phyloP scores from a whole-genome alignment of 768 basidiomycete genomes.

The Amanita pallidorosea region DNA sequence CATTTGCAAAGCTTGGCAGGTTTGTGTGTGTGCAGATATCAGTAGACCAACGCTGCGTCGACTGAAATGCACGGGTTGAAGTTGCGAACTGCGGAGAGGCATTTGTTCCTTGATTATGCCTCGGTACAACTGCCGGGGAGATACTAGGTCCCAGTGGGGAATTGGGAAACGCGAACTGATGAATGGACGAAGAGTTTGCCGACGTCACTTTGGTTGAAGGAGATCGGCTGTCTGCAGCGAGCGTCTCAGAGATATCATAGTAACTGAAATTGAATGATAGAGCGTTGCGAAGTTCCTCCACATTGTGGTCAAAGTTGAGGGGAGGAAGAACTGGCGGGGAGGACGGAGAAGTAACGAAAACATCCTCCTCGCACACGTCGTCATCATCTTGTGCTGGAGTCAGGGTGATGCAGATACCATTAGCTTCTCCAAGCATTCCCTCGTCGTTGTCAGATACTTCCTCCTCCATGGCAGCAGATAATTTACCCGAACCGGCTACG shows the following conservation, averaged over 20 bases:
- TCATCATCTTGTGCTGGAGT: slow-evolving; percentile 43
- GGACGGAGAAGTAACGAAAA: slow-evolving; percentile 18
- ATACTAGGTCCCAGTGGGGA: slow-evolving; percentile 6
- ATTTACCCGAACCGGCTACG: background rate
- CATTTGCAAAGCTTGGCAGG: slow-evolving; percentile 30
- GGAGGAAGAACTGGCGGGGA: slow-evolving; percentile 23
- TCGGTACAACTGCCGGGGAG: background rate
- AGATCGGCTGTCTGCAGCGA: background rate
- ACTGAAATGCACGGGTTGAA: slow-evolving; percentile 34
- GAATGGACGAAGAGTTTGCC: slow-evolving; percentile 17
- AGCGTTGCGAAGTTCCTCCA: slow-evolving; percentile 17
- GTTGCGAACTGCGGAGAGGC: slow-evolving; percentile 23
- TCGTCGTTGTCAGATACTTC: slow-evolving; percentile 30
- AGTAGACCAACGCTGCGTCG: slow-evolving; percentile 22
- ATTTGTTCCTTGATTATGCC: slow-evolving; percentile 15
- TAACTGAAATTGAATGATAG: slow-evolving; percentile 28
- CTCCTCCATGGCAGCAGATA: slow-evolving; percentile 12
- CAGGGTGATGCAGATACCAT: slow-evolving; percentile 69
- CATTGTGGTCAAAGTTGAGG: slow-evolving; percentile 21
- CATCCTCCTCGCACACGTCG: slow-evolving; percentile 1
- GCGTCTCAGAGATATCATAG: background rate
- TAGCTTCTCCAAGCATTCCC: slow-evolving; percentile 50
- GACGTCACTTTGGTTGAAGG: slow-evolving; percentile 10
- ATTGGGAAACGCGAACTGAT: slow-evolving; percentile 19
- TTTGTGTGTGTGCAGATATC: slow-evolving; percentile 4